These are phyloP conservation scores for Colletotrichum sp. DNA, from an alignment of 2,329 filamentous ascomycete species.

Conservation along the genomic window DNA sequence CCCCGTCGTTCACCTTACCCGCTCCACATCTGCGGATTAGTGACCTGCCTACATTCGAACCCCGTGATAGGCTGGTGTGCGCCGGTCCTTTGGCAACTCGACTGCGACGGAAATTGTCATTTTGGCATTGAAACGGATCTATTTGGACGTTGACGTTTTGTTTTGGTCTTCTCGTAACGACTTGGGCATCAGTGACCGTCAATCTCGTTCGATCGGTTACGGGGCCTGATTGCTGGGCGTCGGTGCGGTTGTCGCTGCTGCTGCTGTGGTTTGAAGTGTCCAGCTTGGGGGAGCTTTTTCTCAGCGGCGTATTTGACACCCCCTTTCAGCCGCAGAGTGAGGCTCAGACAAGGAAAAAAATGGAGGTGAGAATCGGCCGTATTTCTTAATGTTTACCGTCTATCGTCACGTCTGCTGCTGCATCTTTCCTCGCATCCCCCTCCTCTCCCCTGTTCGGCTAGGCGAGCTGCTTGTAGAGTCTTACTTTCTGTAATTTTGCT, in stretches of 20 bases:
- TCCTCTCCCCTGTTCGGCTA: not conserved
- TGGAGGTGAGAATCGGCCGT: constrained; percentile 10
- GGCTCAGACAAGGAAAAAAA: not conserved
- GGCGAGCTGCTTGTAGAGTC: not conserved
- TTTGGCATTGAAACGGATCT: not conserved
- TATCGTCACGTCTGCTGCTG: not conserved
- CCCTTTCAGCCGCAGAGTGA: not conserved
- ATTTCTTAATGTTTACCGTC: not conserved
- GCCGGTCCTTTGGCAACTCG: not conserved
- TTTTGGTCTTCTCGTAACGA: not conserved
- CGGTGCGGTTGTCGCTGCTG: not conserved
- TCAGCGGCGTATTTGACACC: not conserved
- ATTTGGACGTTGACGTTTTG: not conserved
- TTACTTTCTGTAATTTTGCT: not conserved
- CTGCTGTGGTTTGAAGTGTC: not conserved
- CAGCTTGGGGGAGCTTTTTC: not conserved
- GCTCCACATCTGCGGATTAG: constrained; percentile 12
- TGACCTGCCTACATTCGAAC: not conserved
- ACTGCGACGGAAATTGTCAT: not conserved
- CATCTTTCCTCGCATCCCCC: not conserved
- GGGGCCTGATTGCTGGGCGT: not conserved
- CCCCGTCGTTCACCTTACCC: not conserved
- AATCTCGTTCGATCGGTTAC: not conserved
- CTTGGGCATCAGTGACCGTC: not conserved
- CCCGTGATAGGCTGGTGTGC: constrained; percentile 5